Evolutionary conservation across 768 basidiomycete genomes (phyloP).

Genomic region (Gelatoporia subvermispora): DNA sequence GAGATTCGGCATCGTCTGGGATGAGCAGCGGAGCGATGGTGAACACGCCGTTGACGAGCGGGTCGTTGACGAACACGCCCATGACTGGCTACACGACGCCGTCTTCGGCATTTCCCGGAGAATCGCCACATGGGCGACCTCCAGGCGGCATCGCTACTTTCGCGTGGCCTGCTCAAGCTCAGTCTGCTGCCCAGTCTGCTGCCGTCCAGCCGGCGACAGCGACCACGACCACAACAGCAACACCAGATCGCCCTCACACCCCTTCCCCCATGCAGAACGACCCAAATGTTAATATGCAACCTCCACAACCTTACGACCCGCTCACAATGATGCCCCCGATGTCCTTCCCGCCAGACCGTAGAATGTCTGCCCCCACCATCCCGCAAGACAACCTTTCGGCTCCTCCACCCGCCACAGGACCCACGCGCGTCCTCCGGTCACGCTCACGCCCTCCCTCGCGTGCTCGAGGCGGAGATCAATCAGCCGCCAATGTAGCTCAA

Average conservation of each 20-base stretch:
- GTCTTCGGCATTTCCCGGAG: conserved; percentile 52
- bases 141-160: conserved; percentile 64
- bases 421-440: conserved; percentile 54
- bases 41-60: conserved; percentile 47
- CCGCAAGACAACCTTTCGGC: conserved; percentile 41
- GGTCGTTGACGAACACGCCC: conserved; percentile 61
- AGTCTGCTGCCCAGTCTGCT: conserved; percentile 34
- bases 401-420: conserved; percentile 34
- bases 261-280: conserved; percentile 26
- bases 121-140: conserved; percentile 60
- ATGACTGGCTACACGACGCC: conserved; percentile 23
- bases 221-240: too few relatives aligned
- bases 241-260: too few relatives aligned
- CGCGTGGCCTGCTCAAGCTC: conserved; percentile 56
- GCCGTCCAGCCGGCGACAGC: too few relatives aligned
- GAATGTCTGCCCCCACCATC: conserved; percentile 64
- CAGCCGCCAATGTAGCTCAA: conserved; percentile 23
- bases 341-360: conserved; percentile 57
- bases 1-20: conserved; percentile 72
- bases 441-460: conserved; percentile 72
- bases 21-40: conserved; percentile 39
- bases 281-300: conserved; percentile 17
- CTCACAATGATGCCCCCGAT: conserved; percentile 49
- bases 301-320: conserved; percentile 21
- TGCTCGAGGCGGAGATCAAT: conserved; percentile 37